phyloP scores from a whole-genome alignment of 2,329 filamentous ascomycete genomes.

The Sclerotinia minor region DNA sequence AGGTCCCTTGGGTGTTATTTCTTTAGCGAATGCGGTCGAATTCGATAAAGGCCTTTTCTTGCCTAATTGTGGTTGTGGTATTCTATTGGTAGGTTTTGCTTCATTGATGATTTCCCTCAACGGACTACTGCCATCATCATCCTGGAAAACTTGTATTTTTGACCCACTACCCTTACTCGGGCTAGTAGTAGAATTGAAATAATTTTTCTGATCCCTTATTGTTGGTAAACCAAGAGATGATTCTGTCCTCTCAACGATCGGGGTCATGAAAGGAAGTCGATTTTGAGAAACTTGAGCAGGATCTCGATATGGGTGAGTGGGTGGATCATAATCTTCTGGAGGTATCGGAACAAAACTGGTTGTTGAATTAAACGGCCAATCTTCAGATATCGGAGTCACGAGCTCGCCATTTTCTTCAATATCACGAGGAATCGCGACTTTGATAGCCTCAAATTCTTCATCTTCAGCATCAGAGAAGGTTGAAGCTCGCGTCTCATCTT shows the following conservation, averaged over 20 bases:
- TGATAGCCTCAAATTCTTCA: constrained; percentile 39
- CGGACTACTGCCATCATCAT: constrained; percentile 63
- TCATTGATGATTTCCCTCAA: constrained; percentile 64
- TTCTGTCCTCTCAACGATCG: constrained; percentile 94
- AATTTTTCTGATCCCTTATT: constrained; percentile 56
- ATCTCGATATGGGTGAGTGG: constrained; percentile 78
- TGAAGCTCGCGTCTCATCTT: constrained; percentile 46
- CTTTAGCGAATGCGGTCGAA: constrained; percentile 41
- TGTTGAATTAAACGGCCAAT: constrained; percentile 46
- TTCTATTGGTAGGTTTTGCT: constrained; percentile 48
- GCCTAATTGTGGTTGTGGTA: constrained; percentile 54
- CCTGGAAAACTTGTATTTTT: constrained; percentile 28
- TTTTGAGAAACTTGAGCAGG: constrained; percentile 80
- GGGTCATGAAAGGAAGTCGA: constrained; percentile 95
- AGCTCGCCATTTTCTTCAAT: constrained; percentile 44
- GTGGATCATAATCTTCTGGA: constrained; percentile 82
- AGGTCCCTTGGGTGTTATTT: constrained; percentile 59
- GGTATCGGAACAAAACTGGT: constrained; percentile 76
- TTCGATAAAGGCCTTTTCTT: constrained; percentile 45
- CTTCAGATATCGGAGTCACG: constrained; percentile 48
- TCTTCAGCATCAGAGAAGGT: constrained; percentile 44
- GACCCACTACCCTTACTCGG: constrained; percentile 58
- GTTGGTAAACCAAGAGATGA: constrained; percentile 72
- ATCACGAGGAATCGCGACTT: constrained; percentile 41
- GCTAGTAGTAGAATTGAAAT: constrained; percentile 67